A percentile compares a stretch with the other conserved stretches of the same genome.
Evolutionary conservation across 169 alveolate genomes (phyloP).

Genomic region (Eimeria maxima): DNA sequence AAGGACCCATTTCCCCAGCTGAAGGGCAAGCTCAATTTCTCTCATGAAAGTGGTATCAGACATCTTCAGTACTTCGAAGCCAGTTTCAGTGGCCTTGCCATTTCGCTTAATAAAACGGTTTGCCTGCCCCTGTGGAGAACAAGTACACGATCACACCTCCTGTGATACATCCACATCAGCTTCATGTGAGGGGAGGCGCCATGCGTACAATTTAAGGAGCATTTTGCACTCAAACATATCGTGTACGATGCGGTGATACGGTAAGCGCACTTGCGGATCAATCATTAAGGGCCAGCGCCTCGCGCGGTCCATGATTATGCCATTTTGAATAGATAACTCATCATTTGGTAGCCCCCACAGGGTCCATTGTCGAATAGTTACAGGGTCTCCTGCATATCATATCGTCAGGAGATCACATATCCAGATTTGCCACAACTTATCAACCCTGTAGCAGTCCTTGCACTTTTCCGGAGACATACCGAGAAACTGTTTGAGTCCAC

Average conservation of each 20-base stretch:
- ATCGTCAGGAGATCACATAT: conserved; percentile 85
- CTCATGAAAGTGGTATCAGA: conserved; percentile 87
- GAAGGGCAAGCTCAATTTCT: conserved; percentile 92
- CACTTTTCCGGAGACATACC: conserved; percentile 38
- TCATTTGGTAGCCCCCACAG: conserved; percentile 91
- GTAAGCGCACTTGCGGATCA: conserved; percentile 91
- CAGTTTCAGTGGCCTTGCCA: conserved; percentile 93
- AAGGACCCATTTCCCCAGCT: conserved; percentile 94
- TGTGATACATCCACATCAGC: no score
- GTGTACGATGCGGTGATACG: conserved; percentile 33
- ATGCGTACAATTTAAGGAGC: not conserved
- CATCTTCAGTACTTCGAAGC: conserved; percentile 89
- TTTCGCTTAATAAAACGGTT: conserved; percentile 97
- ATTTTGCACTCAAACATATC: not conserved
- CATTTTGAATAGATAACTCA: conserved; percentile 90
- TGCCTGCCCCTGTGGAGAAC: conserved; percentile 92
- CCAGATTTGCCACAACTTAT: conserved; percentile 12
- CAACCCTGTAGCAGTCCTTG: conserved; percentile 86
- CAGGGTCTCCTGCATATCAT: conserved; percentile 93
- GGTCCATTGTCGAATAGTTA: conserved; percentile 95
- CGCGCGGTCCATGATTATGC: conserved; percentile 88
- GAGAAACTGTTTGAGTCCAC: conserved; percentile 89
- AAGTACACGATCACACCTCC: not conserved
- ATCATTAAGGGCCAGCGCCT: conserved; percentile 91
- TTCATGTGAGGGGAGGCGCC: not conserved